Evolutionary conservation across 768 basidiomycete genomes (phyloP), one percentile per base, ranked within the genome.

Genomic region (Phylloporus sp.): DNA sequence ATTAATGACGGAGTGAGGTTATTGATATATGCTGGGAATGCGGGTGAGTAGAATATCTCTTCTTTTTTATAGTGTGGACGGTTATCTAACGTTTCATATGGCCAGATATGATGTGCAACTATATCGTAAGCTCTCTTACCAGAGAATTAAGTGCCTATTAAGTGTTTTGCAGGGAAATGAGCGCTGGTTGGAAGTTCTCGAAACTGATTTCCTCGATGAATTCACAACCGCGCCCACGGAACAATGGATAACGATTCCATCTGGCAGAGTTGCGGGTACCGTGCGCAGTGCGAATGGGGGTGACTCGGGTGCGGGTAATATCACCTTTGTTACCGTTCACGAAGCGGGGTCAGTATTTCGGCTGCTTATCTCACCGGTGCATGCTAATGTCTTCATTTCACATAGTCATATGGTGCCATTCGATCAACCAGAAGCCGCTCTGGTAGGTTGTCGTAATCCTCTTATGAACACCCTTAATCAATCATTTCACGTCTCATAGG

Each of bases 1-100:
- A 73, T 99, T 40, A 79, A 92, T 45, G 80, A 84, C 34, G 95
- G 93, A 6, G 76, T 99, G 32, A 74, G 91, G 49, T 70, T 99
- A 39, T 72, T 97, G 27, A 83, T 97, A 38, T 98, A 97, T 63
- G 92, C 94, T 53, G 94, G 89, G 18, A 86, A 88, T 57, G 88
- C 89, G 61, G 75, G 87, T 86, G 58, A 55, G 81, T 74, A 18
- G 26, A 16, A 26, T 16, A 4, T 22, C 6, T 34, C 10, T 22
- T 22, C n/a, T n/a, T 12, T 27, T 38, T 13, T 8, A 6, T 52
- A 3, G 8, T 51, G 26, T 15, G 20, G n/a, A 20, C 56, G 35
- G 18, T 54, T 23, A 15, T 24, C 64, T 57, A 57, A 62, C 59
- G 35, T 57, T 29, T 24, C 31, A n/a, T 27, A 13, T 54, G 27